These are phyloP conservation scores for Myriangium duriaei DNA, from an alignment of 2,329 filamentous ascomycete species.

Conservation along the genomic window DNA sequence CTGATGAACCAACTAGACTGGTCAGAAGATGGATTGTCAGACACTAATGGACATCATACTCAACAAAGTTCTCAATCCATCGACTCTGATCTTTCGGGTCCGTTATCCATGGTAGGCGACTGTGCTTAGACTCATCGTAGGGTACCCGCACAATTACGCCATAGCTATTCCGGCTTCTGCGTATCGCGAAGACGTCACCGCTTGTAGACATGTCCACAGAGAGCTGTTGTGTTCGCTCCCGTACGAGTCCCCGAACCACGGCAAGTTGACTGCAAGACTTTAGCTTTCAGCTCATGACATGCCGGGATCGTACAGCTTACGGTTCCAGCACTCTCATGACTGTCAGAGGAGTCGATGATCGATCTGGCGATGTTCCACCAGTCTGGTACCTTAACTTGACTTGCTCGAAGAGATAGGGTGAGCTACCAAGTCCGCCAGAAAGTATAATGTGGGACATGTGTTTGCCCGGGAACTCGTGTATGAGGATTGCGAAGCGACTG, in stretches of 20 bases:
- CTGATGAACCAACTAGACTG: constrained; percentile 8
- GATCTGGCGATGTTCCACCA: too few relatives aligned
- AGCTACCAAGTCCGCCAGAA: constrained; percentile 15
- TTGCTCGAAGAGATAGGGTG: constrained; percentile 10
- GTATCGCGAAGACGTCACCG: constrained; percentile 9
- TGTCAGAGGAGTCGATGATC: too few relatives aligned
- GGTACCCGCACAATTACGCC: constrained; percentile 12
- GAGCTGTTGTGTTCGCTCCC: constrained; percentile 11
- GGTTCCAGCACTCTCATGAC: constrained; percentile 13
- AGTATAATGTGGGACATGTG: constrained; percentile 13
- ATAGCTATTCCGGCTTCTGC: constrained; percentile 13
- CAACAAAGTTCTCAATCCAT: not conserved
- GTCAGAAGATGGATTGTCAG: not conserved
- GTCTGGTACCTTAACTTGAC: constrained; percentile 11
- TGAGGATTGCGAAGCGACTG: constrained; percentile 2
- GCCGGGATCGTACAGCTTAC: not conserved
- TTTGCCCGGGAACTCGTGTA: constrained; percentile 1
- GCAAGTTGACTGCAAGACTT: constrained; percentile 9
- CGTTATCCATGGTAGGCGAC: constrained; percentile 3
- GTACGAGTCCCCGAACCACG: constrained; percentile 11
- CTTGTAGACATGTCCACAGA: not conserved
- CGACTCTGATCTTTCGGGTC: constrained; percentile 2
- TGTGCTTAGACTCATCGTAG: constrained; percentile 13
- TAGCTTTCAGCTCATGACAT: not conserved
- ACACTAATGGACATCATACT: not conserved